These are phyloP conservation scores for Coffea eugenioides DNA, from an alignment of 257 asterid species.

Conservation along the genomic window DNA sequence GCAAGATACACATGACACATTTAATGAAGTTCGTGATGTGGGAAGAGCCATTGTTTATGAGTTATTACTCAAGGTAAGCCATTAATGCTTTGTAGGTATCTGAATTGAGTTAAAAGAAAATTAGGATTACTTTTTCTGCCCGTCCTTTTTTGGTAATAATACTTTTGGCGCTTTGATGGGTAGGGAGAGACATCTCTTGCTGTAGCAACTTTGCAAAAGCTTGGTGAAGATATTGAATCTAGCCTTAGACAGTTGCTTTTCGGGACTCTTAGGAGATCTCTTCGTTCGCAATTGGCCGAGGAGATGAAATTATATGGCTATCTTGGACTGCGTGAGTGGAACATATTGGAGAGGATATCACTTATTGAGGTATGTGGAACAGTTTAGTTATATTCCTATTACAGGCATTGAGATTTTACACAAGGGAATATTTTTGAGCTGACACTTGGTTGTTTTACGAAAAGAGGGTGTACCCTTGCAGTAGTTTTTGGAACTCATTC, in stretches of 20 bases:
- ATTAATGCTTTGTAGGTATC: neutral
- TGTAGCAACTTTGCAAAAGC: constrained; percentile 84
- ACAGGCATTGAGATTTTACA: constrained; percentile 18
- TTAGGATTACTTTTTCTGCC: neutral
- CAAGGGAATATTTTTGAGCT: constrained; percentile 40
- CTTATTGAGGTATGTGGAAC: constrained; percentile 73
- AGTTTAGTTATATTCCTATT: constrained; percentile 27
- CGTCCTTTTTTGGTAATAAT: constrained; percentile 8
- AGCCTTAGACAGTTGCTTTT: constrained; percentile 75
- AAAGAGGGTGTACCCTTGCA: constrained; percentile 96
- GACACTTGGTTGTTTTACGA: constrained; percentile 42
- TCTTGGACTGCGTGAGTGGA: constrained; percentile 76
- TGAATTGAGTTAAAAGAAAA: constrained; percentile 1
- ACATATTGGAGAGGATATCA: constrained; percentile 72
- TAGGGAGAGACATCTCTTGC: constrained; percentile 95
- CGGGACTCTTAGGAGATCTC: constrained; percentile 89
- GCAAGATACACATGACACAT: constrained; percentile 66
- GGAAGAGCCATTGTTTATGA: constrained; percentile 91
- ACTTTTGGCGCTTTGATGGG: constrained; percentile 17
- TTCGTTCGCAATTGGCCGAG: constrained; percentile 74
- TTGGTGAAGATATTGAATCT: constrained; percentile 88
- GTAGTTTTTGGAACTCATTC: constrained; percentile 69
- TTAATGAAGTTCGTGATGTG: constrained; percentile 76
- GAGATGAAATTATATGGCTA: constrained; percentile 63
- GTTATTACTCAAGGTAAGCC: constrained; percentile 73